Evolutionary conservation across 495 filamentous ascomycete genomes (phyloP).

Genomic region (Daldinia grandis): DNA sequence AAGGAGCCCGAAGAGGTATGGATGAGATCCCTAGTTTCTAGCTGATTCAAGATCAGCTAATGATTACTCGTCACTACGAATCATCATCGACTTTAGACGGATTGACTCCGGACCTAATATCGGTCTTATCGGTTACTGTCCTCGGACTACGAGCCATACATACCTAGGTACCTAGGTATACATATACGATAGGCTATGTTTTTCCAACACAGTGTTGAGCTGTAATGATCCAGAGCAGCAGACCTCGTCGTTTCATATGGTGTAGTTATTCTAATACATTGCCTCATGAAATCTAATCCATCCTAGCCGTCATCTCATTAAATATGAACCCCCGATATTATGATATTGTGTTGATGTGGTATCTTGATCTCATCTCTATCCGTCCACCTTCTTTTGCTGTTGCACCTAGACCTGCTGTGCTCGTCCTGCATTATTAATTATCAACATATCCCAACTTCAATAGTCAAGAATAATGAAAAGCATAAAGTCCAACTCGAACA

Average conservation of each 20-base stretch:
- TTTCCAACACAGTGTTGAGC: slow-evolving; percentile 1
- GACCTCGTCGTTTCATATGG: slow-evolving; percentile 2
- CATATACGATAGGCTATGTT: neutral
- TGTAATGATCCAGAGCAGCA: neutral
- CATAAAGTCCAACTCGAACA: neutral
- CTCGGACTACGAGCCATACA: slow-evolving; percentile 29
- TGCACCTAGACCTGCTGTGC: slow-evolving; percentile 11
- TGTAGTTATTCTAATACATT: neutral
- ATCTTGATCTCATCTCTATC: slow-evolving; percentile 26
- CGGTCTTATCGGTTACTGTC: slow-evolving; percentile 22
- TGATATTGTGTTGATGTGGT: slow-evolving; percentile 10
- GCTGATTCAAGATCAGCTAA: slow-evolving; percentile 43
- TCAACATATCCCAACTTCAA: neutral
- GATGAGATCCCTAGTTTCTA: slow-evolving; percentile 20
- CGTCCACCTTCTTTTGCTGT: slow-evolving; percentile 13
- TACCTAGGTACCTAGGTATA: neutral
- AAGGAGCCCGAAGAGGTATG: slow-evolving; percentile 21
- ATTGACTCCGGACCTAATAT: slow-evolving; percentile 32
- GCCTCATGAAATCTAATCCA: neutral
- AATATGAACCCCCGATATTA: slow-evolving; percentile 8
- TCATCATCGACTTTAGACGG: slow-evolving; percentile 12
- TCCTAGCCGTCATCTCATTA: neutral
- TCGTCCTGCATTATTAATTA: neutral
- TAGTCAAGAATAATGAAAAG: neutral
- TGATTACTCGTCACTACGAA: slow-evolving; percentile 23